phyloP scores from a whole-genome alignment of 352 stramenopile species.

The Pythium guiyangense region DNA sequence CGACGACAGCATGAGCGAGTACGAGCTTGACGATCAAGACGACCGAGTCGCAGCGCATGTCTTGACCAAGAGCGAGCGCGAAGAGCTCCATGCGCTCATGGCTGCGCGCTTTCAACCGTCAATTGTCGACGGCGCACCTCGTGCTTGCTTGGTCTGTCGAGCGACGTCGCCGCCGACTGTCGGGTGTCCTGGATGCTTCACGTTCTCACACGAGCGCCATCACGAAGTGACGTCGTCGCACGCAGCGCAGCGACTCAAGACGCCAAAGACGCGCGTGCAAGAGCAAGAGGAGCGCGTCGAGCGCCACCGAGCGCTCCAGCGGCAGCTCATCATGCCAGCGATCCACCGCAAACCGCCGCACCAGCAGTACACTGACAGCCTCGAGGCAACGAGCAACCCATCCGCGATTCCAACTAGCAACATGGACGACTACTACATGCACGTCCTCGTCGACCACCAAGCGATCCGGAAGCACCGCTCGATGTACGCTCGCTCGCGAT shows the following conservation, averaged over 20 bases:
- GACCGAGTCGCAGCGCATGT: conserved; percentile 6
- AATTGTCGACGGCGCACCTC: not conserved
- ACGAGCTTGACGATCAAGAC: conserved; percentile 19
- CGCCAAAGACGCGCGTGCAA: conserved; percentile 45
- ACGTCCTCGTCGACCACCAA: conserved; percentile 41
- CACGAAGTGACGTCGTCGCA: conserved; percentile 25
- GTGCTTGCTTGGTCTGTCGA: conserved; percentile 34
- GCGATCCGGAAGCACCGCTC: conserved; percentile 53
- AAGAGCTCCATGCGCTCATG: conserved; percentile 30
- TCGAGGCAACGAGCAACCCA: not conserved
- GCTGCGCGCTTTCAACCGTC: conserved; percentile 16
- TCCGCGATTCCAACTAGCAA: not conserved
- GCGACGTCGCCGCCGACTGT: conserved; percentile 13
- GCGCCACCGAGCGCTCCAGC: conserved; percentile 42
- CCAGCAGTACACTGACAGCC: not conserved
- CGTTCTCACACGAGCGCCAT: conserved; percentile 40
- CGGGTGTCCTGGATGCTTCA: conserved; percentile 69
- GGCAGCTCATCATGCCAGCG: conserved; percentile 39
- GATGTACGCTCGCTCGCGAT: conserved; percentile 27
- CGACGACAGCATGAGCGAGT: conserved; percentile 13
- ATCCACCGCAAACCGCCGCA: conserved; percentile 12
- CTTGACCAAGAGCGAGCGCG: conserved; percentile 19
- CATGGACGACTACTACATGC: conserved; percentile 40
- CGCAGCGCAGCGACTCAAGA: conserved; percentile 43
- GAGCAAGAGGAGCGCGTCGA: conserved; percentile 32